Percentiles rank a stretch among this genome's conserved stretches.
Evolutionary conservation across 805 yeast species (phyloP).

Genomic region (Yamadazyma olivae): DNA sequence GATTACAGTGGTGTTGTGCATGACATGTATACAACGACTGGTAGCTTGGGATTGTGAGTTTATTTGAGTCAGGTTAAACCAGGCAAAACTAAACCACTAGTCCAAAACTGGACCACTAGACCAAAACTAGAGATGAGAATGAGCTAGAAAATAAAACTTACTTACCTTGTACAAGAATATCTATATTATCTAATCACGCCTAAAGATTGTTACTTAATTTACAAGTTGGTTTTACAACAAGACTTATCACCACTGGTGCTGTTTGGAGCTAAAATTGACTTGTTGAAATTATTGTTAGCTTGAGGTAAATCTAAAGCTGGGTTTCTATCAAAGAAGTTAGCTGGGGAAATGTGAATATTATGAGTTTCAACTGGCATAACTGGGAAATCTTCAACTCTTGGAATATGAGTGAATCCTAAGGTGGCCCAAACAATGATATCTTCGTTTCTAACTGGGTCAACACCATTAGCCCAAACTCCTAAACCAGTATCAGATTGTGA

Average conservation of each 20-base stretch:
- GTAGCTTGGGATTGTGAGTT: too few relatives aligned
- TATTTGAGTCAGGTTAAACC: too few relatives aligned
- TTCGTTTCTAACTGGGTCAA: conserved; percentile 66
- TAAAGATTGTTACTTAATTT: conserved; percentile 5
- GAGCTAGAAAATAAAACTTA: too few relatives aligned
- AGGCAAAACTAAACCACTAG: too few relatives aligned
- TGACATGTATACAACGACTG: too few relatives aligned
- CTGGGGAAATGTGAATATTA: conserved; percentile 60
- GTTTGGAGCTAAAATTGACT: conserved; percentile 43
- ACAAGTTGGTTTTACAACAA: conserved; percentile 38
- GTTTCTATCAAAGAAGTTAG: conserved; percentile 72
- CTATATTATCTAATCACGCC: too few relatives aligned
- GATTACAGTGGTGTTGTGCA: too few relatives aligned
- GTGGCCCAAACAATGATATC: conserved; percentile 82
- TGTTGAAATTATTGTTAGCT: conserved; percentile 64
- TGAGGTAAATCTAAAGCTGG: conserved; percentile 80
- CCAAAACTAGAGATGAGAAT: too few relatives aligned
- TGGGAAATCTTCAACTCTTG: conserved; percentile 84
- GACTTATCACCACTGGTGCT: conserved; percentile 17
- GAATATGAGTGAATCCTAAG: conserved; percentile 76
- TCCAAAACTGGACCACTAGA: too few relatives aligned
- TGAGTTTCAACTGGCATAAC: conserved; percentile 85
- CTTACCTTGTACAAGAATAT: too few relatives aligned
- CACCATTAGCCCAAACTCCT: conserved; percentile 66
- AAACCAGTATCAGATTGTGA: conserved; percentile 69